Conservation (phyloP, 768 basidiomycete genomes). For the Asterophora lycoperdoides region DNA sequence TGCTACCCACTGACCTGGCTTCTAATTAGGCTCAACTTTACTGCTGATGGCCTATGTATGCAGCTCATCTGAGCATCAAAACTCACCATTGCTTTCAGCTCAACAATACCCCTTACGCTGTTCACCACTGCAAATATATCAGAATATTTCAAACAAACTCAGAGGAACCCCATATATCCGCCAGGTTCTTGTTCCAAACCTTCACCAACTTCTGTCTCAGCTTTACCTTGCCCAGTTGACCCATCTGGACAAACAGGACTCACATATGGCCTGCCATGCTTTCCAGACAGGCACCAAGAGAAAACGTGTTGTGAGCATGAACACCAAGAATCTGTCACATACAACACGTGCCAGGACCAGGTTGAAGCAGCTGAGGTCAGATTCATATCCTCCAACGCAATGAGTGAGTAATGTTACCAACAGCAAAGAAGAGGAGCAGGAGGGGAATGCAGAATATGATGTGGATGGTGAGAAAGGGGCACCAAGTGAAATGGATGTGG, state of each 20-base stretch:
- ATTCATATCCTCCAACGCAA: slow-evolving; percentile 15
- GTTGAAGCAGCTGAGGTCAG: slow-evolving; percentile 51
- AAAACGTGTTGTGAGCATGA: slow-evolving; percentile 70
- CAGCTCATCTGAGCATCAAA: slow-evolving; percentile 43
- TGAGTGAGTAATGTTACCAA: slow-evolving; percentile 15
- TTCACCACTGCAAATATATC: slow-evolving; percentile 33
- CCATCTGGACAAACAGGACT: slow-evolving; percentile 27
- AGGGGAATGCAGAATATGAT: slow-evolving; percentile 21
- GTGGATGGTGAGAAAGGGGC: slow-evolving; percentile 32
- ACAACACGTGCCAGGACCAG: slow-evolving; percentile 50
- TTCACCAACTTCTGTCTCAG: slow-evolving; percentile 70
- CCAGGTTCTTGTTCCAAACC: slow-evolving; percentile 68
- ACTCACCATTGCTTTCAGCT: slow-evolving; percentile 32
- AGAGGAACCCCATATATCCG: slow-evolving; percentile 31
- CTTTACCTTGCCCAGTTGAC: slow-evolving; percentile 36
- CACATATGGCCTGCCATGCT: slow-evolving; percentile 35
- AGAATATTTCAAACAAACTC: slow-evolving; percentile 35
- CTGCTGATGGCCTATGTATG: slow-evolving; percentile 44
- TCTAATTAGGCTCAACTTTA: slow-evolving; percentile 14
- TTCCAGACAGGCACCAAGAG: slow-evolving; percentile 62
- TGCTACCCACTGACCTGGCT: slow-evolving; percentile 10
- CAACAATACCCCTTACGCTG: slow-evolving; percentile 34
- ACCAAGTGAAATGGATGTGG: slow-evolving; percentile 66
- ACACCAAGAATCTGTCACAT: slow-evolving; percentile 46
- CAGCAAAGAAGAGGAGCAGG: slow-evolving; percentile 26